Percentiles rank a stretch among this genome's conserved stretches.
These are phyloP conservation scores for Suillus americanus DNA, from an alignment of 768 basidiomycete genomes.

Conservation along the genomic window DNA sequence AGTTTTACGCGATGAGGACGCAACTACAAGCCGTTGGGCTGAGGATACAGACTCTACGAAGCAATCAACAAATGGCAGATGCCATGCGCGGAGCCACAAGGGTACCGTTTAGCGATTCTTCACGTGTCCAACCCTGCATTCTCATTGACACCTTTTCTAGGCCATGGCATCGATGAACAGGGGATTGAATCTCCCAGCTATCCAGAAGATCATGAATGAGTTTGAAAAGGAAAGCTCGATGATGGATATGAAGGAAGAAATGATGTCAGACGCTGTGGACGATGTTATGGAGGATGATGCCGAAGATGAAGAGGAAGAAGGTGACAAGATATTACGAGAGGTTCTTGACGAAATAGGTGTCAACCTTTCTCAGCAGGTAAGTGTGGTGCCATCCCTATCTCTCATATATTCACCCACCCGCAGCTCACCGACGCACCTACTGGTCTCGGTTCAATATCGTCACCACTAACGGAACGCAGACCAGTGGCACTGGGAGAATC, in stretches of 20 bases:
- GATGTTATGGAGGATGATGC: slow-evolving; percentile 92
- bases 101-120: slow-evolving; percentile 48
- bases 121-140: slow-evolving; percentile 1
- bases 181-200: slow-evolving; percentile 90
- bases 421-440: slow-evolving; percentile 86
- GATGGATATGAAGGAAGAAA: slow-evolving; percentile 99
- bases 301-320: slow-evolving; percentile 95
- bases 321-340: slow-evolving; percentile 92
- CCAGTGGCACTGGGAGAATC: slow-evolving; percentile 85
- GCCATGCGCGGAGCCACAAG: slow-evolving; percentile 98
- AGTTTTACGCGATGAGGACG: slow-evolving; percentile 98
- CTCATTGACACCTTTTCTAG: slow-evolving; percentile 39
- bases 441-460: slow-evolving; percentile 59
- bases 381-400: slow-evolving; percentile 10
- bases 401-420: slow-evolving; percentile 13
- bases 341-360: slow-evolving; percentile 98
- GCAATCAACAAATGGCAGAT: slow-evolving; percentile 99
- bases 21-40: slow-evolving; percentile 95
- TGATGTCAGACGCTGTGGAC: slow-evolving; percentile 99
- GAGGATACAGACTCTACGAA: slow-evolving; percentile 93
- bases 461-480: slow-evolving; percentile 64
- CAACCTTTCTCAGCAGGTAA: slow-evolving; percentile 79
- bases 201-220: slow-evolving; percentile 96
- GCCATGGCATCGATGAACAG: slow-evolving; percentile 99
- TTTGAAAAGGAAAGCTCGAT: slow-evolving; percentile 96